These are phyloP conservation scores for Chrysoporthe puriensis DNA, from an alignment of 2,329 filamentous ascomycete genomes.

Conservation along the genomic window DNA sequence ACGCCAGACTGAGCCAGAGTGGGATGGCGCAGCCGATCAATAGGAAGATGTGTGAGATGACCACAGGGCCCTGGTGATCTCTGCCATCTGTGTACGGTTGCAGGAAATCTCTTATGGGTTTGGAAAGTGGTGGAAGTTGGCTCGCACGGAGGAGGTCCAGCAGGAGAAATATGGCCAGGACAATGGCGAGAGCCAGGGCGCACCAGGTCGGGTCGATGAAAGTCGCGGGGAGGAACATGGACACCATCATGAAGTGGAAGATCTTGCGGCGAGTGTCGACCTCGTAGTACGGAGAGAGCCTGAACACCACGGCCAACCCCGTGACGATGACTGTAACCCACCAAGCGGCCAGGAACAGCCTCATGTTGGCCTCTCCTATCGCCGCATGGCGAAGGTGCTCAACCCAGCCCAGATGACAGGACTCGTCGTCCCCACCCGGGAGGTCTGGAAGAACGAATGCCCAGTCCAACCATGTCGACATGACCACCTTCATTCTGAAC, in stretches of 20 bases:
- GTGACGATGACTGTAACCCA: conserved; percentile 70
- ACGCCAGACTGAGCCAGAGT: conserved; percentile 84
- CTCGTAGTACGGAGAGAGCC: conserved; percentile 76
- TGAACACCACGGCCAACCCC: conserved; percentile 76
- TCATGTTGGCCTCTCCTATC: conserved; percentile 78
- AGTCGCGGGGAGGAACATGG: conserved; percentile 86
- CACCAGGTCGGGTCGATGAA: conserved; percentile 87
- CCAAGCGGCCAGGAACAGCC: conserved; percentile 77
- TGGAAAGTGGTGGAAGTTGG: conserved; percentile 87
- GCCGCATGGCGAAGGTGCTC: conserved; percentile 65
- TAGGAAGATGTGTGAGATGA: conserved; percentile 94
- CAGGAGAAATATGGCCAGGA: conserved; percentile 83
- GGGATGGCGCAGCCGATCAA: conserved; percentile 94
- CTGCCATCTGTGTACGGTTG: conserved; percentile 93
- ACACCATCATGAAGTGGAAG: conserved; percentile 98
- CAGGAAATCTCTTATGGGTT: conserved; percentile 82
- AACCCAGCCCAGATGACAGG: conserved; percentile 61
- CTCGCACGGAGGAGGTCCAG: conserved; percentile 88
- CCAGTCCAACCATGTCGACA: conserved; percentile 25
- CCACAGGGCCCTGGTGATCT: conserved; percentile 90
- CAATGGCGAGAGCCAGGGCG: conserved; percentile 76
- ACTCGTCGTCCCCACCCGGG: conserved; percentile 36
- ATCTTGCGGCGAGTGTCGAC: conserved; percentile 96
- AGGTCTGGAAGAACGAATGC: not conserved
- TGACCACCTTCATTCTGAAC: conserved; percentile 53